Percentiles rank a stretch among this genome's conserved stretches.
Conservation (phyloP, 345 rosid species). For the Combretum micranthum region DNA sequence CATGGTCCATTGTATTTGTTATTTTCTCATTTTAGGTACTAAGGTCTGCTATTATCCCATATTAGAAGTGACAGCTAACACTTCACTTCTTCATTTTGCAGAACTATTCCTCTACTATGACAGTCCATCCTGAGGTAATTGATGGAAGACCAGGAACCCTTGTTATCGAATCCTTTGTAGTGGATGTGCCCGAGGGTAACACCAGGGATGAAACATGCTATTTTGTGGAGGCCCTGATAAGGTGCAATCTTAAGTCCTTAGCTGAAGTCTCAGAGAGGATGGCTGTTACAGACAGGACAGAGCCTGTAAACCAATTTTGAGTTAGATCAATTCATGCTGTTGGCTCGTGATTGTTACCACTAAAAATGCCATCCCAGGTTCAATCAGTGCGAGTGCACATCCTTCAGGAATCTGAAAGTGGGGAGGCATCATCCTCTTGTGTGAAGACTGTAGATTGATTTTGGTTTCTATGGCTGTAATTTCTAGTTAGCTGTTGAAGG, state of each 20-base stretch:
- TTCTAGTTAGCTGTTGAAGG: no score
- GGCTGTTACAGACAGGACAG: slow-evolving; percentile 47
- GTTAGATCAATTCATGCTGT: not conserved
- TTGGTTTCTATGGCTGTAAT: no score
- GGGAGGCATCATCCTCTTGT: no score
- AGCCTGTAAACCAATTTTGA: slow-evolving; percentile 22
- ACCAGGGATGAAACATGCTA: slow-evolving; percentile 88
- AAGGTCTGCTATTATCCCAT: no score
- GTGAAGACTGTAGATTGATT: no score
- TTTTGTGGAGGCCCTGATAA: slow-evolving; percentile 75
- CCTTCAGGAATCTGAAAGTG: no score
- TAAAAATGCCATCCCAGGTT: slow-evolving; percentile 4
- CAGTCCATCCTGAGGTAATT: slow-evolving; percentile 83
- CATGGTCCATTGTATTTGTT: no score
- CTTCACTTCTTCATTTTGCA: slow-evolving; percentile 22
- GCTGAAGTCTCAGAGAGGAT: slow-evolving; percentile 83
- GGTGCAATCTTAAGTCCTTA: slow-evolving; percentile 83
- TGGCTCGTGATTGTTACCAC: not conserved
- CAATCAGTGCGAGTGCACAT: slow-evolving; percentile 5
- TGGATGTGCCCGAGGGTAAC: slow-evolving; percentile 93
- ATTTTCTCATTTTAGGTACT: no score
- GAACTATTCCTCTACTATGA: slow-evolving; percentile 85
- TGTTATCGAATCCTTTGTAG: slow-evolving; percentile 87
- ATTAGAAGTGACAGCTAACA: not conserved
- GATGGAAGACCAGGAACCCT: slow-evolving; percentile 89